Evolutionary conservation across 192 early-diverging fungal genomes (phyloP).

Genomic region (Umbelopsis vinacea): DNA sequence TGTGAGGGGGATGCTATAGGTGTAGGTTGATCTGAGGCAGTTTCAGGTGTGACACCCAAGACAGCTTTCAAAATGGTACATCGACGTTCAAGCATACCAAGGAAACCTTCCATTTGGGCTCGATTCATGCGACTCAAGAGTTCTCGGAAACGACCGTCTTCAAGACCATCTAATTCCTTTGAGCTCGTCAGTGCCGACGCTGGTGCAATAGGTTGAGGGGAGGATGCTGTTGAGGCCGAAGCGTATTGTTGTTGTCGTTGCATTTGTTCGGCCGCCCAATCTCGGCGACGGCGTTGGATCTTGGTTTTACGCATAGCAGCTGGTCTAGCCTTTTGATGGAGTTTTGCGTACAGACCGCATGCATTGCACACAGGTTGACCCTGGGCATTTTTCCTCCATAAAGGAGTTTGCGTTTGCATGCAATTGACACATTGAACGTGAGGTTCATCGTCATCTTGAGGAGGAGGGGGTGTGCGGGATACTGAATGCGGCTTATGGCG

Average conservation of each 20-base stretch:
- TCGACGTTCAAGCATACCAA: constrained; percentile 58
- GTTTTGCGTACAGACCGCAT: constrained; percentile 88
- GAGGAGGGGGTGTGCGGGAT: constrained; percentile 22
- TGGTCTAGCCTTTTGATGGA: constrained; percentile 88
- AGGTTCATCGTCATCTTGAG: constrained; percentile 14
- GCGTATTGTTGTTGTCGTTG: constrained; percentile 16
- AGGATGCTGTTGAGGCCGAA: background rate
- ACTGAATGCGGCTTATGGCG: constrained; percentile 33
- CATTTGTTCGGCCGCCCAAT: constrained; percentile 46
- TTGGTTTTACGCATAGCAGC: constrained; percentile 76
- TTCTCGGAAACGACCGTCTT: constrained; percentile 37
- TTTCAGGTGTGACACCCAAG: constrained; percentile 5
- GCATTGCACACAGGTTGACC: constrained; percentile 83
- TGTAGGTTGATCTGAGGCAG: background rate
- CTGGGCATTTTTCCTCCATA: constrained; percentile 78
- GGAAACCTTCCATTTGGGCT: constrained; percentile 57
- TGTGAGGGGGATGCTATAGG: background rate
- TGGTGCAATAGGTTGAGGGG: constrained; percentile 10
- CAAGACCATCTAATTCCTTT: constrained; percentile 32
- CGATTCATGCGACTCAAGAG: constrained; percentile 49
- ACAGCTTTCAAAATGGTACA: constrained; percentile 51
- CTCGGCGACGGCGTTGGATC: constrained; percentile 61
- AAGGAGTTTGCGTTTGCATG: constrained; percentile 71
- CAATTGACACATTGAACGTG: constrained; percentile 63
- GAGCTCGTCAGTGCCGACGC: background rate